Percentiles rank a stretch among this genome's conserved stretches.
Conservation (phyloP, 164 flowering plant genomes). For the Aristolochia fimbriata region DNA sequence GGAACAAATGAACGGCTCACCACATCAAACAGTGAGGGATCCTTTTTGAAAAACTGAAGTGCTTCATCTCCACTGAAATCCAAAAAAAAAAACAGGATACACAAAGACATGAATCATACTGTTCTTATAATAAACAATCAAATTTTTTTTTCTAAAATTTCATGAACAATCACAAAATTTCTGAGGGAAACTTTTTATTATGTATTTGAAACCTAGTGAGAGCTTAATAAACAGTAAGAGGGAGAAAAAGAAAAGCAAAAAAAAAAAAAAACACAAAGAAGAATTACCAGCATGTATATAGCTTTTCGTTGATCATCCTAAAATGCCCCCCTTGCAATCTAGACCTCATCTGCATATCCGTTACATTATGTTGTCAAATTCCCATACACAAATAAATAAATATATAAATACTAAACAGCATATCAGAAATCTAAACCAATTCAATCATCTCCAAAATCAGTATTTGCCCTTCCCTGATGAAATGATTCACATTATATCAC, state of each 20-base stretch:
- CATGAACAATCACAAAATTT: no score
- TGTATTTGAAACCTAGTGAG: no score
- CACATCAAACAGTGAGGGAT: slow-evolving; percentile 64
- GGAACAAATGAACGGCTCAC: slow-evolving; percentile 23
- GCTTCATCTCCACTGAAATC: slow-evolving; percentile 70
- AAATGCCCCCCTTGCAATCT: slow-evolving; percentile 80
- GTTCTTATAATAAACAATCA: no score
- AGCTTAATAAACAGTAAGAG: background rate
- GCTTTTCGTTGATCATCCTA: slow-evolving; percentile 92
- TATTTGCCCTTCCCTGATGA: background rate
- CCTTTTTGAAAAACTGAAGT: slow-evolving; percentile 56
- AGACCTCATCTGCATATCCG: slow-evolving; percentile 56
- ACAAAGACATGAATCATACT: background rate
- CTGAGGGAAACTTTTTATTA: no score
- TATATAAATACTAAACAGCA: background rate
- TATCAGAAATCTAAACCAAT: background rate
- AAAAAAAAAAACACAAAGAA: background rate
- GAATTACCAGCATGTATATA: slow-evolving; percentile 81
- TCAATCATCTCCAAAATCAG: background rate
- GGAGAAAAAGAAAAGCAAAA: background rate
- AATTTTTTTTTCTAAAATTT: no score
- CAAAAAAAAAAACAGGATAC: background rate
- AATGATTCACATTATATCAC: background rate
- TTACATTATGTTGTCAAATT: background rate
- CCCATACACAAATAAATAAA: background rate